These are phyloP conservation scores for Thelephora aurantiotincta DNA, from an alignment of 768 basidiomycete genomes.

Conservation along the genomic window DNA sequence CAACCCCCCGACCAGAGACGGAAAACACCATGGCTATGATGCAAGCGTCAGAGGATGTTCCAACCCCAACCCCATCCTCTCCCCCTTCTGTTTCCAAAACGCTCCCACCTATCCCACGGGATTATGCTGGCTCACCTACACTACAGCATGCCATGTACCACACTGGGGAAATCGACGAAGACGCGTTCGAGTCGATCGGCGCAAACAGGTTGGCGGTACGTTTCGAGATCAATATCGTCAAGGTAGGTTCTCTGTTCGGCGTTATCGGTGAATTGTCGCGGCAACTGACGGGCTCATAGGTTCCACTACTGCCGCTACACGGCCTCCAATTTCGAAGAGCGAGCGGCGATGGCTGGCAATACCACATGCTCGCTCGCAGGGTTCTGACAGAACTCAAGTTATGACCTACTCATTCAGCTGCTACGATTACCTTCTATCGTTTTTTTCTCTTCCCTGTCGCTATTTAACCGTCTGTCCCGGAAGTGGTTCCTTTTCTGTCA, in stretches of 20 bases:
- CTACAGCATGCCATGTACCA: slow-evolving; percentile 31
- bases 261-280: slow-evolving; percentile 3
- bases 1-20: slow-evolving; percentile 16
- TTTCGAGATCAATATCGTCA: slow-evolving; percentile 96
- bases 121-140: slow-evolving; percentile 30
- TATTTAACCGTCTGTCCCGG: no score
- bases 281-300: slow-evolving; percentile 28
- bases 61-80: slow-evolving; percentile 8
- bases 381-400: slow-evolving; percentile 82
- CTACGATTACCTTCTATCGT: no score
- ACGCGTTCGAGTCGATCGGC: slow-evolving; percentile 59
- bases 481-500: no score
- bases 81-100: slow-evolving; percentile 46
- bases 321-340: slow-evolving; percentile 91
- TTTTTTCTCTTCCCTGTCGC: no score
- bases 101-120: slow-evolving; percentile 71
- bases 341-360: slow-evolving; percentile 91
- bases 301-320: slow-evolving; percentile 85
- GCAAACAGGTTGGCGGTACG: slow-evolving; percentile 76
- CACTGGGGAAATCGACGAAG: slow-evolving; percentile 51
- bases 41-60: slow-evolving; percentile 8
- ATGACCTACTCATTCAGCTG: slow-evolving; percentile 18
- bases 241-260: slow-evolving; percentile 37
- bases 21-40: slow-evolving; percentile 10
- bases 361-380: slow-evolving; percentile 86